Evolutionary conservation across 495 filamentous ascomycete genomes (phyloP).

Genomic region (Penicillium taxi): DNA sequence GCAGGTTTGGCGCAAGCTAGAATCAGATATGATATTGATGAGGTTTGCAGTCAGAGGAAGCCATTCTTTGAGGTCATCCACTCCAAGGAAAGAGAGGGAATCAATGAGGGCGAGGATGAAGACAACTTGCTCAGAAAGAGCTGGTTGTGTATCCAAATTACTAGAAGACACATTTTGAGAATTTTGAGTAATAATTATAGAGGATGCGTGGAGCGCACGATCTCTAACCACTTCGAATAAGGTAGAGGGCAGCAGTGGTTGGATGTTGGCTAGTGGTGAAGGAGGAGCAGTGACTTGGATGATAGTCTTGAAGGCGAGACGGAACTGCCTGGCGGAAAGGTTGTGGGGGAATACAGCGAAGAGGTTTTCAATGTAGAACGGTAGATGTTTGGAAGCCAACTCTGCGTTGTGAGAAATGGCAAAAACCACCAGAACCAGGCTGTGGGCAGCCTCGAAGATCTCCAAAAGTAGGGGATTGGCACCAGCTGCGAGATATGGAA

Average conservation of each 20-base stretch:
- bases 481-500: constrained; percentile 65
- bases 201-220: constrained; percentile 51
- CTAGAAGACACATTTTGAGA: constrained; percentile 19
- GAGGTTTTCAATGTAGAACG: constrained; percentile 78
- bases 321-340: constrained; percentile 83
- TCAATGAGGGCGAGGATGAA: constrained; percentile 76
- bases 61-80: constrained; percentile 67
- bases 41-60: constrained; percentile 63
- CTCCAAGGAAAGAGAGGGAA: constrained; percentile 63
- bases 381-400: constrained; percentile 64
- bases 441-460: constrained; percentile 90
- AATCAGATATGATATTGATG: constrained; percentile 54
- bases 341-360: constrained; percentile 80
- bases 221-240: constrained; percentile 75
- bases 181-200: constrained; percentile 36
- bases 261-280: constrained; percentile 56
- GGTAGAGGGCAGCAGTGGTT: constrained; percentile 69
- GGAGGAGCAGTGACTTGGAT: constrained; percentile 82
- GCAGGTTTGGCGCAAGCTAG: constrained; percentile 53
- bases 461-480: constrained; percentile 56
- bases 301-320: constrained; percentile 84
- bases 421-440: constrained; percentile 72
- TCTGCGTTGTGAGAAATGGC: constrained; percentile 68
- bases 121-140: constrained; percentile 73
- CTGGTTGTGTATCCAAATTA: constrained; percentile 19